Evolutionary conservation across 1,139 yeast species (phyloP).

Genomic region (Pichia sp.): DNA sequence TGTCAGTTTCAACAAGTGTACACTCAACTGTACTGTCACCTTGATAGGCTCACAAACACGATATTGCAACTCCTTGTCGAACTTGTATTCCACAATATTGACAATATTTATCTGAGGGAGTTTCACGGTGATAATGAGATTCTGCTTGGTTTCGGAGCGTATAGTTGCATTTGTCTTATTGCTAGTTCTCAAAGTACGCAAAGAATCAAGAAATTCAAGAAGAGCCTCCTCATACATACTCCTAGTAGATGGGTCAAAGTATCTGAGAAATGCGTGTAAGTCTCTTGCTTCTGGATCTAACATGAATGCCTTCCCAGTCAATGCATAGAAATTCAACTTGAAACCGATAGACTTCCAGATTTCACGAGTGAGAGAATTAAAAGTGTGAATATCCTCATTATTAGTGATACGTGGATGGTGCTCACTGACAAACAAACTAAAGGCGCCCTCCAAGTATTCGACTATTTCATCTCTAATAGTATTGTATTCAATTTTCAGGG

Average conservation of each 20-base stretch:
- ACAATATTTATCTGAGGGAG: conserved; percentile 46
- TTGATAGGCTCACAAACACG: conserved; percentile 59
- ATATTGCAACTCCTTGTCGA: conserved; percentile 35
- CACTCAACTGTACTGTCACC: conserved; percentile 29
- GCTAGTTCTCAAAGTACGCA: conserved; percentile 6
- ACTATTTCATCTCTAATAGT: conserved; percentile 39
- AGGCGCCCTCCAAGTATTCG: conserved; percentile 16
- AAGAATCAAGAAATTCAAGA: neutral
- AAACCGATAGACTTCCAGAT: conserved; percentile 28
- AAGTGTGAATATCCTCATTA: conserved; percentile 14
- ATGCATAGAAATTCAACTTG: conserved; percentile 36
- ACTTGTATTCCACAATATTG: conserved; percentile 42
- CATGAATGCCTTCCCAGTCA: conserved; percentile 27
- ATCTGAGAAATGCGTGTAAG: conserved; percentile 3
- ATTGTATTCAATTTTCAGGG: conserved; percentile 38
- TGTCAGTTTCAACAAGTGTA: conserved; percentile 13
- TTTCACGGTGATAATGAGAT: conserved; percentile 41
- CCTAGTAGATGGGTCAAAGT: conserved; percentile 1
- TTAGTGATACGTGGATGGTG: neutral
- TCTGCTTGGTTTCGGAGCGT: conserved; percentile 12
- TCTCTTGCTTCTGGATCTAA: conserved; percentile 19
- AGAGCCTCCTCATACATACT: conserved; percentile 1
- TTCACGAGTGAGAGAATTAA: conserved; percentile 24
- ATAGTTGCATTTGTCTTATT: conserved; percentile 1
- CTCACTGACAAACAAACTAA: conserved; percentile 8